Conservation (phyloP, 345 rosid genomes). For the Carallia brachiata region DNA sequence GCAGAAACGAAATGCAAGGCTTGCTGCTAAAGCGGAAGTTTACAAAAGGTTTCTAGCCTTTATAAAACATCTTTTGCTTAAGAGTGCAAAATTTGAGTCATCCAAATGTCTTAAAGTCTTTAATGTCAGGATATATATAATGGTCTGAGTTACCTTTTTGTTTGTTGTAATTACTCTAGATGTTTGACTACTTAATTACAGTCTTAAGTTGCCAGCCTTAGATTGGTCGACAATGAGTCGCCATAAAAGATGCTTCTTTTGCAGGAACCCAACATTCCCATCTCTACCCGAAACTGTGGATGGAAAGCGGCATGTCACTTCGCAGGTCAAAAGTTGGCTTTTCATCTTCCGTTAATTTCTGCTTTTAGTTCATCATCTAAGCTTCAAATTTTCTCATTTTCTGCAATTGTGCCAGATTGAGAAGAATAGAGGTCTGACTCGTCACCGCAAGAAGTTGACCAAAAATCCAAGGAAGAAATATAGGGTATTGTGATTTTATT, state of each 20-base stretch:
- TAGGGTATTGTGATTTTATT: slow-evolving; percentile 40
- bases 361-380: neutral
- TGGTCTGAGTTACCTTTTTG: neutral
- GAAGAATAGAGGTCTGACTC: slow-evolving; percentile 71
- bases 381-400: neutral
- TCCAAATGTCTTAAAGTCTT: neutral
- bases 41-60: slow-evolving; percentile 44
- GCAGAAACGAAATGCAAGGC: slow-evolving; percentile 51
- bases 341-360: neutral
- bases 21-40: slow-evolving; percentile 62
- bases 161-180: neutral
- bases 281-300: slow-evolving; percentile 57
- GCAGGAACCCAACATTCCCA: slow-evolving; percentile 36
- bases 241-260: neutral
- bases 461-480: slow-evolving; percentile 90
- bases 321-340: slow-evolving; percentile 41
- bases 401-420: slow-evolving; percentile 43
- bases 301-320: slow-evolving; percentile 59
- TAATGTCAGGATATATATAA: neutral
- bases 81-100: neutral
- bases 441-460: slow-evolving; percentile 47
- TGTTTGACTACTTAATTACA: neutral
- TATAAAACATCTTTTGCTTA: neutral
- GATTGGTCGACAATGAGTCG: neutral
- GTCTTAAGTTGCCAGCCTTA: neutral